Evolutionary conservation across 371 early-diverging fungal genomes (phyloP), one percentile per base, ranked within the genome.

Genomic region (Syncephalastrum racemosum): DNA sequence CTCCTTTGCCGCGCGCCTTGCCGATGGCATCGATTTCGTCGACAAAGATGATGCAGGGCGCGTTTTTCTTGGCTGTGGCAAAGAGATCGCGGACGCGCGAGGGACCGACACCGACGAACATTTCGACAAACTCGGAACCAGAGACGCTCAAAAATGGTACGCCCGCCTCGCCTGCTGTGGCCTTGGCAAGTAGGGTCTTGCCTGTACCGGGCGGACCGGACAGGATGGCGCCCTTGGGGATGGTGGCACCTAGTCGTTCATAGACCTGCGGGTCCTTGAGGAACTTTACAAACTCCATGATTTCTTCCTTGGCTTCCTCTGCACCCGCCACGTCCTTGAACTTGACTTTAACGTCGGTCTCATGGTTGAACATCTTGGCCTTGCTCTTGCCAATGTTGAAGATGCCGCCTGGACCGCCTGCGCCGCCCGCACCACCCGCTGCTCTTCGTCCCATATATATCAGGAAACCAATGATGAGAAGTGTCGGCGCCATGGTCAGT

Each of bases 271-370:
- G 99, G 68, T 99, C 92, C 74, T 99, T 99, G 53, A 99, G 79
- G 67, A 99, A 97, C 79, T 99, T 99, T 54, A 99, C 99, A 88
- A 99, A 98, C 82, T 99, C 99, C 95, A 99, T 99, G 54, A 99
- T 99, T 77, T 99, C 99, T 62, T 97, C 95, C 78, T 99, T 99
- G 54, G 99, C 99, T 68, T 94, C 94, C 73, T 99, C 99, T 79
- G 99, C 93, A 18, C 99, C 99, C 6, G 99, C 99, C 1, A 99
- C 99, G 75, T 99, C 99, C 81, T 97, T 97, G 78, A 99, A 99
- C 66, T 92, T 93, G 58, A 99, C 90, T 60, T 91, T 81, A 52
- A 98, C 90, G 50, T 94, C 94, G 4, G 90, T 92, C 66, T 98
- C 98, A 66, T 94, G 93, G 79, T 97, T 98, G 81, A 88, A 98